These are phyloP conservation scores for Xylaria palmicola DNA, from an alignment of 495 filamentous ascomycete species.

Conservation along the genomic window DNA sequence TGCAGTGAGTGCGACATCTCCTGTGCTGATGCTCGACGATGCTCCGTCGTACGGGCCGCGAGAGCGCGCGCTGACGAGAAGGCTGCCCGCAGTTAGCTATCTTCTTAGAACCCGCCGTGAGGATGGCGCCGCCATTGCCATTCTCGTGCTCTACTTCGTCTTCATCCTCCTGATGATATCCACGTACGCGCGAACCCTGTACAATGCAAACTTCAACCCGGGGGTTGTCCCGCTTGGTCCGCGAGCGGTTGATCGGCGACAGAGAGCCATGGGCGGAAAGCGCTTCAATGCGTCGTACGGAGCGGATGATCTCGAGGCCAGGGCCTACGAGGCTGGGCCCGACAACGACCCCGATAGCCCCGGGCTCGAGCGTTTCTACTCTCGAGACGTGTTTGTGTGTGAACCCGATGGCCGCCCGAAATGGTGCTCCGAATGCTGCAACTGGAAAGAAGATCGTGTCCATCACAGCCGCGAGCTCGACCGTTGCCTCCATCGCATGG, in stretches of 20 bases:
- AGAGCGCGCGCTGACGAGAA: neutral
- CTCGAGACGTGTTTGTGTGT: slow-evolving; percentile 78
- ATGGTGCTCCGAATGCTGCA: slow-evolving; percentile 76
- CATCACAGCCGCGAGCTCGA: slow-evolving; percentile 83
- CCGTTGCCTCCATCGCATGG: slow-evolving; percentile 83
- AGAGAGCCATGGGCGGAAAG: slow-evolving; percentile 19
- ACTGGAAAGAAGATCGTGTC: slow-evolving; percentile 80
- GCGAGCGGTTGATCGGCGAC: slow-evolving; percentile 32
- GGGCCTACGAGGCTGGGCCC: slow-evolving; percentile 32
- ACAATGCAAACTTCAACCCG: slow-evolving; percentile 63
- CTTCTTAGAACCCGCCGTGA: slow-evolving; percentile 55
- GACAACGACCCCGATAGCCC: slow-evolving; percentile 45
- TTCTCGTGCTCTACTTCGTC: slow-evolving; percentile 69
- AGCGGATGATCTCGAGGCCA: slow-evolving; percentile 41
- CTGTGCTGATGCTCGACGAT: too few species aligned
- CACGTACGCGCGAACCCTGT: slow-evolving; percentile 67
- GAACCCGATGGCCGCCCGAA: slow-evolving; percentile 73
- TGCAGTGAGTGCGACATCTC: slow-evolving; percentile 35
- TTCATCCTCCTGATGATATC: slow-evolving; percentile 63
- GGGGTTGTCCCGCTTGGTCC: slow-evolving; percentile 66
- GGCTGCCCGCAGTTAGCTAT: slow-evolving; percentile 55
- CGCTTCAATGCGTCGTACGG: slow-evolving; percentile 24
- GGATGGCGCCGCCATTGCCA: slow-evolving; percentile 59
- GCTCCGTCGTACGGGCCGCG: neutral
- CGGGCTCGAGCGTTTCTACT: slow-evolving; percentile 63